Percentiles rank a stretch among this genome's conserved stretches.
Conservation (phyloP, 306 rosid species). For the Quercus parvula region DNA sequence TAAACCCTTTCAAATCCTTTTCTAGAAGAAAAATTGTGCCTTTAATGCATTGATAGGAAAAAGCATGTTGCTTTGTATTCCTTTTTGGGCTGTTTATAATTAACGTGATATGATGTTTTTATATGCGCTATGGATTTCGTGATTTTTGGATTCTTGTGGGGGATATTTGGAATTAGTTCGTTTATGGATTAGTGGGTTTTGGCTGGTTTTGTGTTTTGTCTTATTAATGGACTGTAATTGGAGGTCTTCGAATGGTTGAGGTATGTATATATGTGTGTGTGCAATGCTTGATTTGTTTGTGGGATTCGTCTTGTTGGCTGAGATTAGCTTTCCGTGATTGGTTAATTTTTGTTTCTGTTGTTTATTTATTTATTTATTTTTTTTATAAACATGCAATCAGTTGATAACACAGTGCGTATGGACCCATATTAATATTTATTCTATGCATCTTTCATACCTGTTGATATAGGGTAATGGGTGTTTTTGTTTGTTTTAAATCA, state of each 20-base stretch:
- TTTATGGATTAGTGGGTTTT: neutral
- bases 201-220: neutral
- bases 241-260: slow-evolving; percentile 1
- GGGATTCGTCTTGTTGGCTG: neutral
- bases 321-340: neutral
- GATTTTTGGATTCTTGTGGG: neutral
- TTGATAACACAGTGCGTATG: neutral
- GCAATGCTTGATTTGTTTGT: neutral
- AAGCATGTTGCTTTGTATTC: neutral
- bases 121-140: neutral
- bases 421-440: neutral
- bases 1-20: neutral
- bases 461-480: neutral
- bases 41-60: neutral
- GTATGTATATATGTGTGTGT: neutral
- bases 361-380: no score
- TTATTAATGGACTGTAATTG: neutral
- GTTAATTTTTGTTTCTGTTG: neutral
- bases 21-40: neutral
- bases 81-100: neutral
- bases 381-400: no score
- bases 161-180: neutral
- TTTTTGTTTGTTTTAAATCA: neutral
- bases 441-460: neutral
- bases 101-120: neutral